Evolutionary conservation across 371 early-diverging fungal genomes (phyloP).

Genomic region (Entomophthora muscae): DNA sequence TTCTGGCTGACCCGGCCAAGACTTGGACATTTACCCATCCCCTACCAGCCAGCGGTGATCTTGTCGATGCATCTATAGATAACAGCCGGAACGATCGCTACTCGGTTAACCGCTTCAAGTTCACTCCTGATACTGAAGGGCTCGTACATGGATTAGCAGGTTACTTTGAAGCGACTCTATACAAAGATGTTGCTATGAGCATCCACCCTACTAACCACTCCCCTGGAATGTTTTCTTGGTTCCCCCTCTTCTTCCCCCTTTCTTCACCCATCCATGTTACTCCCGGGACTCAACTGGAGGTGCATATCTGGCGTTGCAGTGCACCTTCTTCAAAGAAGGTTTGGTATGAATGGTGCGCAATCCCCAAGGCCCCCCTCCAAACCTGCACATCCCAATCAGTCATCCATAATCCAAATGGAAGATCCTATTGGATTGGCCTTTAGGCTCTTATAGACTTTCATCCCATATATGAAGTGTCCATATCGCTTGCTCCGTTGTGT

Average conservation of each 20-base stretch:
- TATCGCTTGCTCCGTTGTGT: too few species aligned
- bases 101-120: constrained; percentile 38
- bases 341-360: constrained; percentile 84
- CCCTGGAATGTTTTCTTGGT: constrained; percentile 90
- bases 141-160: constrained; percentile 87
- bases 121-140: constrained; percentile 25
- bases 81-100: constrained; percentile 55
- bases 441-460: too few species aligned
- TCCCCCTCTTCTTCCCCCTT: constrained; percentile 87
- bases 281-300: constrained; percentile 27
- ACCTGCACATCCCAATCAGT: too few species aligned
- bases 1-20: constrained; percentile 42
- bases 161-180: constrained; percentile 79
- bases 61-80: constrained; percentile 14
- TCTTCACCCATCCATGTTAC: constrained; percentile 52
- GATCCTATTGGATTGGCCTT: constrained; percentile 39
- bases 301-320: constrained; percentile 88
- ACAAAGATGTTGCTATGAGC: constrained; percentile 63
- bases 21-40: constrained; percentile 79
- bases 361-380: constrained; percentile 13
- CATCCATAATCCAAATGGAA: constrained; percentile 33
- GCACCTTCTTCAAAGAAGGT: constrained; percentile 49
- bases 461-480: too few species aligned
- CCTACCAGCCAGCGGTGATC: too few species aligned
- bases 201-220: constrained; percentile 75